A percentile compares a stretch with the other conserved stretches of the same genome.
Conservation (phyloP, 108 stramenopile genomes). For the Cyclostephanos tholiformis region DNA sequence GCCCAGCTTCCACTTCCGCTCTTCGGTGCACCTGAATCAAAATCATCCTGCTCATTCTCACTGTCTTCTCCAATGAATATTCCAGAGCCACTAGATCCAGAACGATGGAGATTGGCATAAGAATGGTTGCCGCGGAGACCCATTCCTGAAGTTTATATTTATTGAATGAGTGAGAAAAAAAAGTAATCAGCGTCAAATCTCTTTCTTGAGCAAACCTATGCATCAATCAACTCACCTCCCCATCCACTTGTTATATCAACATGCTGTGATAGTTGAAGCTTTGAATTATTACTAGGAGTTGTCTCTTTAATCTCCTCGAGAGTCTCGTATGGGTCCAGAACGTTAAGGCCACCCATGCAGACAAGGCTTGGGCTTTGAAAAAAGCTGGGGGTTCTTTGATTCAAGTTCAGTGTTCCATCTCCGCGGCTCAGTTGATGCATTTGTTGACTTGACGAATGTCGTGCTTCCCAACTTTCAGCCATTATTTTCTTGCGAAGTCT, state of each 20-base stretch:
- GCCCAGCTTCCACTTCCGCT: slow-evolving; percentile 31
- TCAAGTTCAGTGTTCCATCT: slow-evolving; percentile 54
- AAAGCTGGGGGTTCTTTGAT: slow-evolving; percentile 65
- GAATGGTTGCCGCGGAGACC: slow-evolving; percentile 86
- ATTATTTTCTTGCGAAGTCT: slow-evolving; percentile 75
- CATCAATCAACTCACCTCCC: slow-evolving; percentile 38
- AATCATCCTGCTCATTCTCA: slow-evolving; percentile 43
- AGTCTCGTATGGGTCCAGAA: slow-evolving; percentile 62
- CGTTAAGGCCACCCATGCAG: slow-evolving; percentile 74
- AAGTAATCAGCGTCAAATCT: too few species aligned
- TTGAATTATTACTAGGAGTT: slow-evolving; percentile 10
- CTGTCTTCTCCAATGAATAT: slow-evolving; percentile 74
- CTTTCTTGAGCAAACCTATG: too few species aligned
- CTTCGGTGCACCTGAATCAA: neutral
- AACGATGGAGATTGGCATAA: slow-evolving; percentile 60
- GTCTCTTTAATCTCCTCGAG: slow-evolving; percentile 26
- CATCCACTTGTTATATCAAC: slow-evolving; percentile 67
- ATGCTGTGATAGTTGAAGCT: slow-evolving; percentile 22
- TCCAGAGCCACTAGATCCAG: slow-evolving; percentile 65
- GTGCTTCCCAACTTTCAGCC: slow-evolving; percentile 65
- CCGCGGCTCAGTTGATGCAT: slow-evolving; percentile 24
- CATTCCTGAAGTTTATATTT: slow-evolving; percentile 31
- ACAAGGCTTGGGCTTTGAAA: slow-evolving; percentile 83
- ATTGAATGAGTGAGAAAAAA: too few species aligned
- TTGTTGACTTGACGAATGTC: slow-evolving; percentile 35